Evolutionary conservation across 2,329 filamentous ascomycete genomes (phyloP).

Genomic region (Pezicula neosporulosa): DNA sequence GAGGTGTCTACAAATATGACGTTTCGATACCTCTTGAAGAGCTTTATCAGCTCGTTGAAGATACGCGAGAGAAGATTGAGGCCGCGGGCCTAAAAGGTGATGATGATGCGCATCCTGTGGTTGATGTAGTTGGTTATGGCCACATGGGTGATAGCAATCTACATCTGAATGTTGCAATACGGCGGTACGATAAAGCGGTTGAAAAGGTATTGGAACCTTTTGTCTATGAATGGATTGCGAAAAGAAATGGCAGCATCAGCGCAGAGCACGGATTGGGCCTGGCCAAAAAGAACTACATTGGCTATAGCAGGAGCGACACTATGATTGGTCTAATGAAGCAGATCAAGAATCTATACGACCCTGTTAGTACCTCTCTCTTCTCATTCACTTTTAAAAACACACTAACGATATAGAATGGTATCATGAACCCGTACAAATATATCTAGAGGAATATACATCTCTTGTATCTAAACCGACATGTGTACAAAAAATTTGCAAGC

Average conservation of each 20-base stretch:
- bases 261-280: conserved; percentile 93
- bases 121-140: conserved; percentile 91
- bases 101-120: conserved; percentile 71
- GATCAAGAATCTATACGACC: conserved; percentile 91
- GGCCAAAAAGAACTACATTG: conserved; percentile 93
- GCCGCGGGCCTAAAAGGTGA: conserved; percentile 75
- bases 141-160: conserved; percentile 98
- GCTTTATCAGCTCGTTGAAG: conserved; percentile 86
- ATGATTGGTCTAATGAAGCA: conserved; percentile 92
- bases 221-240: conserved; percentile 94
- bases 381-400: neutral
- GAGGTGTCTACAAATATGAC: conserved; percentile 98
- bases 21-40: conserved; percentile 87
- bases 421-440: conserved; percentile 99
- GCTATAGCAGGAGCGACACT: conserved; percentile 84
- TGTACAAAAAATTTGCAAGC: neutral
- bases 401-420: conserved; percentile 68
- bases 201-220: conserved; percentile 89
- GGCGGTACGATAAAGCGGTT: conserved; percentile 81
- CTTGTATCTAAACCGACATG: neutral
- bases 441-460: conserved; percentile 44
- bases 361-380: conserved; percentile 54
- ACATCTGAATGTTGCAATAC: conserved; percentile 84
- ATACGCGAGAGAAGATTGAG: conserved; percentile 69
- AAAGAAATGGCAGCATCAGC: conserved; percentile 88